These are phyloP conservation scores for Musa schizocarpa DNA, from an alignment of 176 grass and related monocot genomes.

Conservation along the genomic window DNA sequence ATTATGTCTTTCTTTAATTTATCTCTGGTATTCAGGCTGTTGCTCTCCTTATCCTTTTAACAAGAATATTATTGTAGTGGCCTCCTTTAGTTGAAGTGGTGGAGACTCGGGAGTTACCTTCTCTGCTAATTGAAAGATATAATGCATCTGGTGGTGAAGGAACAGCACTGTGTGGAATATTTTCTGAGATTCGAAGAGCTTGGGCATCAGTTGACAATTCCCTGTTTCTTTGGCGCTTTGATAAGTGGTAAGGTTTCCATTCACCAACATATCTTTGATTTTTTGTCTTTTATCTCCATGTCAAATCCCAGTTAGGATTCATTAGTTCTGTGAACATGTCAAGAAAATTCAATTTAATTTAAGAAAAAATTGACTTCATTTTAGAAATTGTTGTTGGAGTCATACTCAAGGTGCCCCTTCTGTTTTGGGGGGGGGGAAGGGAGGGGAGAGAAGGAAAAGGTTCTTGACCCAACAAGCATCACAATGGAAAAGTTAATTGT, in stretches of 20 bases:
- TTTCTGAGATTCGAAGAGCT: slow-evolving; percentile 69
- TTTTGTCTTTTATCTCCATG: slow-evolving; percentile 6
- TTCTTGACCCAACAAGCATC: too few relatives aligned
- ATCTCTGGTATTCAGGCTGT: background rate
- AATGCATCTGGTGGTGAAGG: slow-evolving; percentile 81
- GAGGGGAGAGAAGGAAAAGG: too few relatives aligned
- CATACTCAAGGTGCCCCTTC: too few relatives aligned
- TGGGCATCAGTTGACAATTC: slow-evolving; percentile 99
- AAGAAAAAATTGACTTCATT: too few relatives aligned
- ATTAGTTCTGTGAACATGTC: background rate
- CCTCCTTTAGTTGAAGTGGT: slow-evolving; percentile 86
- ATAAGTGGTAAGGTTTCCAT: slow-evolving; percentile 63
- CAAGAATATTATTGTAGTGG: slow-evolving; percentile 47
- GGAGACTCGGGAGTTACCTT: slow-evolving; percentile 72
- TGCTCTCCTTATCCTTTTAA: background rate
- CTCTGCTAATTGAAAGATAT: slow-evolving; percentile 84
- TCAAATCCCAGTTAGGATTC: background rate
- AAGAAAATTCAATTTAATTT: too few relatives aligned
- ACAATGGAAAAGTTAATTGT: too few relatives aligned
- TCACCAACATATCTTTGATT: slow-evolving; percentile 2
- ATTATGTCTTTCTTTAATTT: background rate
- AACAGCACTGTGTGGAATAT: slow-evolving; percentile 91
- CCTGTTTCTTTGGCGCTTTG: slow-evolving; percentile 80
- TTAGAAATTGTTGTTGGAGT: too few relatives aligned
- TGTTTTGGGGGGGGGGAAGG: too few relatives aligned